These are phyloP conservation scores for Rhododendron ferrugineum DNA, from an alignment of 148 eudicot species.

Conservation along the genomic window DNA sequence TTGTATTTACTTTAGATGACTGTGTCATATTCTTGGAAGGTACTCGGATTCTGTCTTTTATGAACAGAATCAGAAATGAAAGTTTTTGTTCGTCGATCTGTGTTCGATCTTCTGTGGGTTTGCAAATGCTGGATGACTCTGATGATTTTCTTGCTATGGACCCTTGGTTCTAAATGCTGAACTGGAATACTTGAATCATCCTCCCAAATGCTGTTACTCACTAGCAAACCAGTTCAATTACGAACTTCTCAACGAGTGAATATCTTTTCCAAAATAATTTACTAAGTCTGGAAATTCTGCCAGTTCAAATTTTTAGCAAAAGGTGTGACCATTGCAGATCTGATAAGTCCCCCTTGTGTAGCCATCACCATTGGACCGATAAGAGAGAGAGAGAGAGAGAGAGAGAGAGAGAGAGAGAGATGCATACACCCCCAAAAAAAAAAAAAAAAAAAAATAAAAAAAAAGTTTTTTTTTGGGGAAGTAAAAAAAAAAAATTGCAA, in stretches of 20 bases:
- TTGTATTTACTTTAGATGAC: background rate
- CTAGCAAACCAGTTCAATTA: too few relatives aligned
- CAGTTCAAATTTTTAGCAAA: background rate
- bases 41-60: background rate
- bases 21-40: background rate
- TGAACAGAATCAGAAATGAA: background rate
- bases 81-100: background rate
- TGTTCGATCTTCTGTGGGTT: background rate
- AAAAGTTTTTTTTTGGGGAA: too few relatives aligned
- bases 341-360: background rate
- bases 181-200: background rate
- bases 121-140: background rate
- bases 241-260: too few relatives aligned
- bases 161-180: background rate
- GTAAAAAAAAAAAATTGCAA: too few relatives aligned
- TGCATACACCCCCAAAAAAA: too few relatives aligned
- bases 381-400: too few relatives aligned
- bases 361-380: too few relatives aligned
- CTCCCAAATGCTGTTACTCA: too few relatives aligned
- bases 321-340: background rate
- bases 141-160: background rate
- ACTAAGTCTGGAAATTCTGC: too few relatives aligned
- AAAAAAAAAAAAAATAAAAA: too few relatives aligned
- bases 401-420: too few relatives aligned
- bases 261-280: too few relatives aligned